Percentiles rank a stretch among this genome's conserved stretches.
Conservation (phyloP, 192 early-diverging fungal genomes). For the Coemansia sp. region DNA sequence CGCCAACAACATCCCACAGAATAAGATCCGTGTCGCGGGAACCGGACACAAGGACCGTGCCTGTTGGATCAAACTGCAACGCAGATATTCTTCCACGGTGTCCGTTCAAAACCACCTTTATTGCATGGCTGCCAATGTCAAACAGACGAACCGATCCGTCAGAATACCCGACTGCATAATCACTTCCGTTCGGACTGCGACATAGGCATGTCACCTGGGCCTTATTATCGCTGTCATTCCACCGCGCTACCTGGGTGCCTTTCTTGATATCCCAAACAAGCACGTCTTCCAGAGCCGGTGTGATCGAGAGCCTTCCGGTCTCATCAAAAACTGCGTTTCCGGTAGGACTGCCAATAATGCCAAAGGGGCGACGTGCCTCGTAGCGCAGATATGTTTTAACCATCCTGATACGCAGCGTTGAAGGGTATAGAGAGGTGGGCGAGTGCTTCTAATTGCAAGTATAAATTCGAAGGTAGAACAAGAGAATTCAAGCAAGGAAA, state of each 20-base stretch:
- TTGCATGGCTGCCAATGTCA: conserved; percentile 58
- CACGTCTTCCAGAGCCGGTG: conserved; percentile 82
- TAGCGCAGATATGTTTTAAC: conserved; percentile 78
- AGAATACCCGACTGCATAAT: conserved; percentile 89
- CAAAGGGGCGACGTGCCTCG: conserved; percentile 75
- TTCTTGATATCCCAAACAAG: conserved; percentile 85
- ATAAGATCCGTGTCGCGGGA: conserved; percentile 92
- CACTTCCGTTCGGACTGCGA: conserved; percentile 64
- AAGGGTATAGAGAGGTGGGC: neutral
- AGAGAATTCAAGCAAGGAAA: no score
- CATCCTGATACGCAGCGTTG: conserved; percentile 21
- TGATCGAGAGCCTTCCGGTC: conserved; percentile 70
- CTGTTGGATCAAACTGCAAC: conserved; percentile 76
- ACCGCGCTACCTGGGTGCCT: conserved; percentile 70
- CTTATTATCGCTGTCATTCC: conserved; percentile 80
- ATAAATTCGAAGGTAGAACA: no score
- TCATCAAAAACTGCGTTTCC: conserved; percentile 73
- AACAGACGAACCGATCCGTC: conserved; percentile 94
- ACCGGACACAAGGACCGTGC: conserved; percentile 85
- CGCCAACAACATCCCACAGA: conserved; percentile 92
- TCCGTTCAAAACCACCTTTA: conserved; percentile 82
- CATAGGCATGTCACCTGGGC: conserved; percentile 84
- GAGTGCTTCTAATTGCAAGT: neutral
- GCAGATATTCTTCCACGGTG: conserved; percentile 86
- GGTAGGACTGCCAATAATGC: conserved; percentile 70